These are phyloP conservation scores for Senecio squalidus DNA, from an alignment of 140 eudicot genomes.

Conservation along the genomic window DNA sequence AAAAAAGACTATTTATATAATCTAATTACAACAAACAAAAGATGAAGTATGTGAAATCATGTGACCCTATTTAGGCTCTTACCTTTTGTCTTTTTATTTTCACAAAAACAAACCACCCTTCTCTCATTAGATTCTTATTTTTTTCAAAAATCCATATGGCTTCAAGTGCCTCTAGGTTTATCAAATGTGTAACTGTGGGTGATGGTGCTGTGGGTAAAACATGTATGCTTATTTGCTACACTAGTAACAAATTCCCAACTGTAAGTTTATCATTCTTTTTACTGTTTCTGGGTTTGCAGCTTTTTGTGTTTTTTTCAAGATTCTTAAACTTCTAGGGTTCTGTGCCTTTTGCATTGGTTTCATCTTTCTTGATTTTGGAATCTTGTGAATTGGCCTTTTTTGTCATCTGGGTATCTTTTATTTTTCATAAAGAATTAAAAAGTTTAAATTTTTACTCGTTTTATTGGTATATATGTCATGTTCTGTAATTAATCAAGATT, in stretches of 20 bases:
- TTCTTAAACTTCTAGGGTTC: slow-evolving; percentile 18
- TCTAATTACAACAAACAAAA: neutral
- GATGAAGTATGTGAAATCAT: slow-evolving; percentile 30
- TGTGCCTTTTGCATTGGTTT: slow-evolving; percentile 21
- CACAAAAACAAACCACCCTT: slow-evolving; percentile 13
- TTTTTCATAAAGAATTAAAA: slow-evolving; percentile 17
- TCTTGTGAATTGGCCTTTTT: slow-evolving; percentile 32
- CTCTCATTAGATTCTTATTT: slow-evolving; percentile 20
- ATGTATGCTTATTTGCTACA: slow-evolving; percentile 77
- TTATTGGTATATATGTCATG: slow-evolving; percentile 5
- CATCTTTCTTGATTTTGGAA: slow-evolving; percentile 34
- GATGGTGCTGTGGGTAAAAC: slow-evolving; percentile 82
- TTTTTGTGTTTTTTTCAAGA: slow-evolving; percentile 19
- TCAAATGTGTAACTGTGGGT: slow-evolving; percentile 77
- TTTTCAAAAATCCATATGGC: slow-evolving; percentile 60
- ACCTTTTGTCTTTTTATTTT: slow-evolving; percentile 24
- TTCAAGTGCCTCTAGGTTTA: slow-evolving; percentile 66
- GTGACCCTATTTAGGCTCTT: slow-evolving; percentile 35
- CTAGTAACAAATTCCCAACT: slow-evolving; percentile 77
- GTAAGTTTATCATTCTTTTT: slow-evolving; percentile 28
- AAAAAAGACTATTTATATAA: too few relatives aligned
- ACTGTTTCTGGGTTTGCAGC: slow-evolving; percentile 31
- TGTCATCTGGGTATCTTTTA: slow-evolving; percentile 23
- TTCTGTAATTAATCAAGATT: slow-evolving; percentile 23
- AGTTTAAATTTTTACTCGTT: slow-evolving; percentile 5